Evolutionary conservation across 2,329 filamentous ascomycete species (phyloP).

Genomic region (Samsoniella hepiali): DNA sequence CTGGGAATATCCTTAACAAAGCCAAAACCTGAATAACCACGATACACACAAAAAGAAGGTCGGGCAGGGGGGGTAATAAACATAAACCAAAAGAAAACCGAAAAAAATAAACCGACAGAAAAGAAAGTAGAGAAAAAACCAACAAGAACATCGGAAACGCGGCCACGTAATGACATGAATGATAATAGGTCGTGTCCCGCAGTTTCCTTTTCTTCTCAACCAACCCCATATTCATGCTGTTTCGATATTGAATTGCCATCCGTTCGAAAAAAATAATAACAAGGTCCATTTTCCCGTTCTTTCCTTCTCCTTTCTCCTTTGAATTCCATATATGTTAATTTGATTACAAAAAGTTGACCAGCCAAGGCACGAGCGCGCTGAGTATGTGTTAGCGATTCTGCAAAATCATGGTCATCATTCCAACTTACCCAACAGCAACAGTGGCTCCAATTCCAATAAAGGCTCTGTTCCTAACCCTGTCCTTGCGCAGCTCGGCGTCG

Average conservation of each 20-base stretch:
- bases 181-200: slow-evolving; percentile 7
- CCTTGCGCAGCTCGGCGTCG: slow-evolving; percentile 76
- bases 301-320: slow-evolving; percentile 4
- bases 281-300: slow-evolving; percentile 5
- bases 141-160: slow-evolving; percentile 17
- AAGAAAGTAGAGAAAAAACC: slow-evolving; percentile 7
- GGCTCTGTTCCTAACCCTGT: slow-evolving; percentile 81
- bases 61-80: slow-evolving; percentile 14
- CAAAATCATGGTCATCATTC: slow-evolving; percentile 28
- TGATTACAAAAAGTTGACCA: slow-evolving; percentile 48
- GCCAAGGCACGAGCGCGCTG: slow-evolving; percentile 49
- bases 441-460: slow-evolving; percentile 83
- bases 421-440: slow-evolving; percentile 79
- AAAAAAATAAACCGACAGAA: slow-evolving; percentile 13
- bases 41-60: slow-evolving; percentile 17
- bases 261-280: neutral
- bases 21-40: slow-evolving; percentile 11
- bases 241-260: neutral
- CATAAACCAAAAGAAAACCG: slow-evolving; percentile 17
- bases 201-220: neutral
- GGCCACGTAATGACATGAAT: slow-evolving; percentile 19
- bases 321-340: neutral
- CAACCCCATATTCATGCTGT: neutral
- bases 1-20: slow-evolving; percentile 18
- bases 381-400: slow-evolving; percentile 19